phyloP scores from a whole-genome alignment of 306 rosid species.

The Quercus berberidifolia region DNA sequence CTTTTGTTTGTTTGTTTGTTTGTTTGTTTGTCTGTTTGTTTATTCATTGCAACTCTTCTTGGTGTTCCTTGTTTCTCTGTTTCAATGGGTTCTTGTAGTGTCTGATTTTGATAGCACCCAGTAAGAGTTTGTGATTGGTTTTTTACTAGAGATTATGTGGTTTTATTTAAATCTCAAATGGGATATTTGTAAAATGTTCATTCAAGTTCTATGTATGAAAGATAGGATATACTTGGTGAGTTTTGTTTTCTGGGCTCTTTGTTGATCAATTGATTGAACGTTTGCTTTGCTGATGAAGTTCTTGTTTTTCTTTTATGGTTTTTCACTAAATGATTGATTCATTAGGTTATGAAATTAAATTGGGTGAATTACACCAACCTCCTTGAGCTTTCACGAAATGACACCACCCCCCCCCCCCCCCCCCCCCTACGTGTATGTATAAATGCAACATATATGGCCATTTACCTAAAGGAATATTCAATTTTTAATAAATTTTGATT shows the following conservation, averaged over 20 bases:
- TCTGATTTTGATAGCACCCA: conserved; percentile 13
- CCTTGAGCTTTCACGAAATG: too few relatives aligned
- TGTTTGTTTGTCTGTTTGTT: too few relatives aligned
- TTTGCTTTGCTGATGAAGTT: not conserved
- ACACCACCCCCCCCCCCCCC: too few relatives aligned
- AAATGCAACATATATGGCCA: too few relatives aligned
- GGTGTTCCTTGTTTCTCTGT: not conserved
- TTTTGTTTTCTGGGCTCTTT: conserved; percentile 7
- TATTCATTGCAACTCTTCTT: not conserved
- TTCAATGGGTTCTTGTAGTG: not conserved
- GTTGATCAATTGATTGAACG: not conserved
- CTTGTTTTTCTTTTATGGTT: not conserved
- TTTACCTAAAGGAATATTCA: too few relatives aligned
- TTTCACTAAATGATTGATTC: not conserved
- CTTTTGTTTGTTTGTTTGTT: not conserved
- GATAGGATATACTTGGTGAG: not conserved
- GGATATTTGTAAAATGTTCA: not conserved
- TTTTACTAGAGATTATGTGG: not conserved
- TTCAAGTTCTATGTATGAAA: not conserved
- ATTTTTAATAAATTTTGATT: too few relatives aligned
- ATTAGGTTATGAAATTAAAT: not conserved
- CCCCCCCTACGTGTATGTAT: too few relatives aligned
- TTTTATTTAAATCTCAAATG: conserved; percentile 8
- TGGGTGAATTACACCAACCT: too few relatives aligned
- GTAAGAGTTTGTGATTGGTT: not conserved